Evolutionary conservation across 1,284 basidiomycete species (phyloP).

Genomic region (Bjerkandera adusta): DNA sequence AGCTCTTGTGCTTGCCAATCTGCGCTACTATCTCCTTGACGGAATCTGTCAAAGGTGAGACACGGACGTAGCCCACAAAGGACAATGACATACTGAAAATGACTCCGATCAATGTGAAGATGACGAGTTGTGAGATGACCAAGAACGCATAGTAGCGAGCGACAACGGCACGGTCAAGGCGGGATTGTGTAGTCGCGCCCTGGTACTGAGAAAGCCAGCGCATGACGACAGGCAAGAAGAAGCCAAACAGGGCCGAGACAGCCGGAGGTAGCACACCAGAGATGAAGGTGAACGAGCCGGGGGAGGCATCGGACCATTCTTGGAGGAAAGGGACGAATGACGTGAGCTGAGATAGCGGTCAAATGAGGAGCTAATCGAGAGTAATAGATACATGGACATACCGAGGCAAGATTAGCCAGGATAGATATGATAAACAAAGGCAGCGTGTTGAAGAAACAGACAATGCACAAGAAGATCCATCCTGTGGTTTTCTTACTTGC

Average conservation of each 20-base stretch:
- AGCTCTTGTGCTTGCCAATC: constrained; percentile 67
- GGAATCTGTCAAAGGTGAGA: constrained; percentile 41
- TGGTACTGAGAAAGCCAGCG: constrained; percentile 82
- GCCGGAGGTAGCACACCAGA: constrained; percentile 89
- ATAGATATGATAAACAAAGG: constrained; percentile 81
- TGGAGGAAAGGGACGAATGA: constrained; percentile 72
- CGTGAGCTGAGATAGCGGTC: constrained; percentile 43
- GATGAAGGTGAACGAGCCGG: constrained; percentile 65
- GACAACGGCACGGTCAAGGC: constrained; percentile 85
- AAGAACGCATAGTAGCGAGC: constrained; percentile 92
- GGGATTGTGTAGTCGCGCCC: constrained; percentile 75
- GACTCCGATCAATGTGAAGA: constrained; percentile 91
- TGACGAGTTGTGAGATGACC: constrained; percentile 84
- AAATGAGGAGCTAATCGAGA: constrained; percentile 3
- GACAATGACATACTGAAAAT: constrained; percentile 64
- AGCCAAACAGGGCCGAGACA: constrained; percentile 86
- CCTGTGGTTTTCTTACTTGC: constrained; percentile 70
- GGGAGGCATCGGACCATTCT: constrained; percentile 61
- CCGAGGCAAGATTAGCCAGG: constrained; percentile 75
- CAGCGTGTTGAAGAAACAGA: constrained; percentile 92
- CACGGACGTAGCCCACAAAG: constrained; percentile 1
- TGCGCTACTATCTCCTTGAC: constrained; percentile 66
- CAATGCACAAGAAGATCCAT: constrained; percentile 68
- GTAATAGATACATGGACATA: constrained; percentile 26
- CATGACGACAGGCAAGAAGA: constrained; percentile 87